These are phyloP conservation scores for Diospyros kaki DNA, from an alignment of 148 eudicot genomes.

Conservation along the genomic window DNA sequence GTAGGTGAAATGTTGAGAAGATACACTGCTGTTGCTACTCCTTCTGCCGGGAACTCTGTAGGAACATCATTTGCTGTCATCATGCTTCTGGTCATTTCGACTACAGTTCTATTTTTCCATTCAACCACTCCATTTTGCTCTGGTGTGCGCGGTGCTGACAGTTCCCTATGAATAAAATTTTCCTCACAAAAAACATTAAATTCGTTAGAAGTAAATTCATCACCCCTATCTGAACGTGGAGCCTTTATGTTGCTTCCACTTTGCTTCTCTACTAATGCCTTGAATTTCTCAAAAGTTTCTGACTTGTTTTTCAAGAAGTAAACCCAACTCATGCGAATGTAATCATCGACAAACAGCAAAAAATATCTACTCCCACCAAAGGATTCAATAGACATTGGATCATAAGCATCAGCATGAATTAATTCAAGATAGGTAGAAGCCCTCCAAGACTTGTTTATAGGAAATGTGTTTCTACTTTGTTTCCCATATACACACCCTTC, in stretches of 20 bases:
- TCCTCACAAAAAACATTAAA: not conserved
- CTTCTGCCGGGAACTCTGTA: too few species aligned
- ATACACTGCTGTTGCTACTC: too few species aligned
- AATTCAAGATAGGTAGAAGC: not conserved
- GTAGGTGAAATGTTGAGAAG: slow-evolving; percentile 5
- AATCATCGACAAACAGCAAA: too few species aligned
- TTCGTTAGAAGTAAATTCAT: not conserved
- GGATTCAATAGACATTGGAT: not conserved
- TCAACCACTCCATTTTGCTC: too few species aligned
- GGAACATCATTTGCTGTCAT: too few species aligned
- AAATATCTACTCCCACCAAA: not conserved
- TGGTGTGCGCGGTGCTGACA: too few species aligned
- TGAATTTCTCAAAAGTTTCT: not conserved
- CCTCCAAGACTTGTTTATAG: not conserved
- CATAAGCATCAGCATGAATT: not conserved
- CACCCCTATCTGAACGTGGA: not conserved
- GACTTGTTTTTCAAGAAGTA: not conserved
- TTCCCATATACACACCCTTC: not conserved
- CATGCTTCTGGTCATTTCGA: too few species aligned
- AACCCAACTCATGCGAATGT: not conserved
- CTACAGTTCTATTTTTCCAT: too few species aligned
- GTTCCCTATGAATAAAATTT: too few species aligned
- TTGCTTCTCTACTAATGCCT: not conserved
- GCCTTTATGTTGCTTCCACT: not conserved
- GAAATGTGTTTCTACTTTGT: slow-evolving; percentile 1